Conservation (phyloP, 345 rosid genomes). For the Hibiscus syriacus region DNA sequence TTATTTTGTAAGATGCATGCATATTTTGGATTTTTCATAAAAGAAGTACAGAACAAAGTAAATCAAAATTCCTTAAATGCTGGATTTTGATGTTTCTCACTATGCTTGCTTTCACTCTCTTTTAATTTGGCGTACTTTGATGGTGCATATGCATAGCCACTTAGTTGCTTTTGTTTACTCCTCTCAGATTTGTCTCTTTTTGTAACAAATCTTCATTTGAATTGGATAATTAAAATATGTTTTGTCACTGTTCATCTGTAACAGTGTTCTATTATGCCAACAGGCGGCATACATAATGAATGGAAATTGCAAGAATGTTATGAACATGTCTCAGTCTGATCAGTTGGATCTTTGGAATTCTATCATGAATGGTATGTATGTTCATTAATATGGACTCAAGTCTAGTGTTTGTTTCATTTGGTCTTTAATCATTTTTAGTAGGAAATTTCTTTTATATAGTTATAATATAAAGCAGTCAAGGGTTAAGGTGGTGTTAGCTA, state of each 20-base stretch:
- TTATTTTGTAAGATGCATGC: not conserved
- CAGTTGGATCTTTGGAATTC: constrained; percentile 81
- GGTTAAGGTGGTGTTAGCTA: not conserved
- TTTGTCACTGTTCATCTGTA: not conserved
- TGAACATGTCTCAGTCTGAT: constrained; percentile 93
- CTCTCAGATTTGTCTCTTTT: not conserved
- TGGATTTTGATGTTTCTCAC: not conserved
- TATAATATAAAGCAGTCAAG: not conserved
- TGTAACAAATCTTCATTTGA: not conserved
- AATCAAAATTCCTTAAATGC: constrained; percentile 1
- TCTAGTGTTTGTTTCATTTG: not conserved
- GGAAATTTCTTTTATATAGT: not conserved
- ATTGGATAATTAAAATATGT: not conserved
- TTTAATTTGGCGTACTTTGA: not conserved
- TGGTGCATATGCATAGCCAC: not conserved
- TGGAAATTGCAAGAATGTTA: constrained; percentile 93
- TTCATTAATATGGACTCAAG: constrained; percentile 5
- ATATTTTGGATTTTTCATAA: not conserved
- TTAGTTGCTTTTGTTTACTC: not conserved
- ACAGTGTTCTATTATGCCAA: constrained; percentile 13
- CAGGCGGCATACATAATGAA: constrained; percentile 92
- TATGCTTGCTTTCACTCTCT: not conserved
- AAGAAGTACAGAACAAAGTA: not conserved
- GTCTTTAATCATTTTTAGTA: not conserved
- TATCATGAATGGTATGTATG: constrained; percentile 64